Percentiles rank a stretch among this genome's conserved stretches.
phyloP scores from a whole-genome alignment of 768 basidiomycete genomes.

The Suillus clintonianus region DNA sequence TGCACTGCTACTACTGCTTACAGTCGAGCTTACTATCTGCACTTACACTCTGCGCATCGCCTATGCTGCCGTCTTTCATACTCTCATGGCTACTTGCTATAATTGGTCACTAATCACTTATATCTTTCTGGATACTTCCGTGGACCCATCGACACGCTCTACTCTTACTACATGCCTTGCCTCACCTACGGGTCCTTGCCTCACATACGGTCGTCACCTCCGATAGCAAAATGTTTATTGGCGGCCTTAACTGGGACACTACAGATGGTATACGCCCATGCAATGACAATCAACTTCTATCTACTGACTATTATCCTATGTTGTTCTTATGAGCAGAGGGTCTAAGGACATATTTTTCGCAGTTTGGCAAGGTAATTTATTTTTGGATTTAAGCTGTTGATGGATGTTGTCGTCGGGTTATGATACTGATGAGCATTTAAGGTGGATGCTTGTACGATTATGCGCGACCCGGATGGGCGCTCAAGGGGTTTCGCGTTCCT shows the following conservation, averaged over 20 bases:
- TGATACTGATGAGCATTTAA: constrained; percentile 30
- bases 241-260: constrained; percentile 90
- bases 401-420: background rate
- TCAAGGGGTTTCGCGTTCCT: constrained; percentile 86
- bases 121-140: constrained; percentile 38
- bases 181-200: constrained; percentile 26
- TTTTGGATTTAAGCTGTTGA: background rate
- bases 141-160: constrained; percentile 32
- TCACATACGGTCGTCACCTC: constrained; percentile 28
- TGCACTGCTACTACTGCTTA: constrained; percentile 20
- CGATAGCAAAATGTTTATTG: constrained; percentile 88
- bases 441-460: constrained; percentile 83
- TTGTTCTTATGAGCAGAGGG: constrained; percentile 46
- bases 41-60: constrained; percentile 21
- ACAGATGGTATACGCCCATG: constrained; percentile 70
- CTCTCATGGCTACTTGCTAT: constrained; percentile 34
- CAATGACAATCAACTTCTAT: constrained; percentile 22
- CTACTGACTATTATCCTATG: constrained; percentile 28
- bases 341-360: constrained; percentile 70
- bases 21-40: constrained; percentile 30
- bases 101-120: constrained; percentile 36
- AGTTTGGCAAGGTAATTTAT: constrained; percentile 69
- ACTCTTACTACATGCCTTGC: constrained; percentile 13
- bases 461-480: constrained; percentile 75
- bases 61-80: constrained; percentile 29